A percentile compares a stretch with the other conserved stretches of the same genome.
Evolutionary conservation across 805 yeast genomes (phyloP).

Genomic region (Metschnikowia baotianmanensis): DNA sequence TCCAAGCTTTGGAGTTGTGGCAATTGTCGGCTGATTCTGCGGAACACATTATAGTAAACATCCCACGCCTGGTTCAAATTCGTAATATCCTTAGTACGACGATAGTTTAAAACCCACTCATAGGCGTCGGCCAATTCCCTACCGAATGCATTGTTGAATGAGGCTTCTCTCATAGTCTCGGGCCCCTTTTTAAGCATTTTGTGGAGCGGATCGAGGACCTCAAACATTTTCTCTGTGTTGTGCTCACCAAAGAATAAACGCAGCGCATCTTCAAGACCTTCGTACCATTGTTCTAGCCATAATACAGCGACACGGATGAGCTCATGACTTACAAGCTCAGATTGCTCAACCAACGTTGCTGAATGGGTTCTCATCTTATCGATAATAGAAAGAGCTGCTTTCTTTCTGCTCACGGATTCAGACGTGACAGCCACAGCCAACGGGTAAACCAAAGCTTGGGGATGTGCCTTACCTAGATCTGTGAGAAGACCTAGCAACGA

Average conservation of each 20-base stretch:
- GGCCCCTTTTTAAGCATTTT: constrained; percentile 83
- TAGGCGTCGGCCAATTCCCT: constrained; percentile 89
- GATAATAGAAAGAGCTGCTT: constrained; percentile 87
- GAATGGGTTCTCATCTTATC: constrained; percentile 92
- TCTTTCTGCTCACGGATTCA: constrained; percentile 83
- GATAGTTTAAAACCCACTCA: constrained; percentile 87
- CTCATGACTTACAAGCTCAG: constrained; percentile 91
- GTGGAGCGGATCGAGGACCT: constrained; percentile 86
- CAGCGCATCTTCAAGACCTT: constrained; percentile 95
- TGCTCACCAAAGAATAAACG: constrained; percentile 91
- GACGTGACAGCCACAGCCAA: constrained; percentile 94
- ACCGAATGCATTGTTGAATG: constrained; percentile 92
- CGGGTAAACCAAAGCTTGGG: constrained; percentile 95
- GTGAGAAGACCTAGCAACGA: constrained; percentile 77
- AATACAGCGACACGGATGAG: constrained; percentile 90
- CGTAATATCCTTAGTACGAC: constrained; percentile 79
- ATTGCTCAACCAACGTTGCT: constrained; percentile 80
- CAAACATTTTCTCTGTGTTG: constrained; percentile 91
- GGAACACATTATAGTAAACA: constrained; percentile 88
- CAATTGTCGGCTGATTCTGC: constrained; percentile 83
- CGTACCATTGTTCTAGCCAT: constrained; percentile 99
- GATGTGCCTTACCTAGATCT: constrained; percentile 91
- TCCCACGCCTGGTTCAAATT: constrained; percentile 98
- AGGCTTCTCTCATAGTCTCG: constrained; percentile 86
- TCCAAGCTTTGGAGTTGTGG: constrained; percentile 86